These are phyloP conservation scores for Morella rubra DNA, from an alignment of 306 rosid genomes.

Conservation along the genomic window DNA sequence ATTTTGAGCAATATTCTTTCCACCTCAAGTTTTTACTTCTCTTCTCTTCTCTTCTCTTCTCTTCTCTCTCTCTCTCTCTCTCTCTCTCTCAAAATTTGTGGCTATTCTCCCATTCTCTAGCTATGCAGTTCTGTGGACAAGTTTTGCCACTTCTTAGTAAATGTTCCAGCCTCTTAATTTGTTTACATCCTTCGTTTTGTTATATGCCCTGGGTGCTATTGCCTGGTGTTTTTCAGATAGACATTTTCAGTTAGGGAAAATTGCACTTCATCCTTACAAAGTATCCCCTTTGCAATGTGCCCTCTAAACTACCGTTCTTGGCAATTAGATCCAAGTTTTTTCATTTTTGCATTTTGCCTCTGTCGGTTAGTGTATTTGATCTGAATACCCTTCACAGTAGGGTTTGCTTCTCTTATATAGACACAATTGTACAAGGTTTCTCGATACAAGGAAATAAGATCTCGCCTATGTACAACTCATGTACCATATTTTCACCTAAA, in stretches of 20 bases:
- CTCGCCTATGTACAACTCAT: no score
- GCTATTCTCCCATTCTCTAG: neutral
- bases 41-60: neutral
- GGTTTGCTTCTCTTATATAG: no score
- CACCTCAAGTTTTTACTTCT: neutral
- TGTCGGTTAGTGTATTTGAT: no score
- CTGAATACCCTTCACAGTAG: no score
- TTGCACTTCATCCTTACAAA: no score
- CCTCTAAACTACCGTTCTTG: no score
- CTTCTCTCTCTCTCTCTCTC: neutral
- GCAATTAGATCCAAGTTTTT: no score
- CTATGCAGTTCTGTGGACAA: neutral
- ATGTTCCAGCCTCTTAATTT: neutral
- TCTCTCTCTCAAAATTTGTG: neutral
- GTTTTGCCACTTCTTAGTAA: neutral
- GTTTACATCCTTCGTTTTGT: constrained; percentile 1
- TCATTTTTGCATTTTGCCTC: no score
- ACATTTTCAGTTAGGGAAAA: neutral
- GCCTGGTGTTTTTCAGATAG: neutral
- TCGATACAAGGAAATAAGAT: no score
- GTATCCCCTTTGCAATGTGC: no score
- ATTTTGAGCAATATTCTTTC: neutral
- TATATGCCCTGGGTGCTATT: neutral
- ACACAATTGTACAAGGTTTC: no score
- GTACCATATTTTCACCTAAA: no score